These are phyloP conservation scores for Penicillium turbatum DNA, from an alignment of 495 filamentous ascomycete genomes.

Conservation along the genomic window DNA sequence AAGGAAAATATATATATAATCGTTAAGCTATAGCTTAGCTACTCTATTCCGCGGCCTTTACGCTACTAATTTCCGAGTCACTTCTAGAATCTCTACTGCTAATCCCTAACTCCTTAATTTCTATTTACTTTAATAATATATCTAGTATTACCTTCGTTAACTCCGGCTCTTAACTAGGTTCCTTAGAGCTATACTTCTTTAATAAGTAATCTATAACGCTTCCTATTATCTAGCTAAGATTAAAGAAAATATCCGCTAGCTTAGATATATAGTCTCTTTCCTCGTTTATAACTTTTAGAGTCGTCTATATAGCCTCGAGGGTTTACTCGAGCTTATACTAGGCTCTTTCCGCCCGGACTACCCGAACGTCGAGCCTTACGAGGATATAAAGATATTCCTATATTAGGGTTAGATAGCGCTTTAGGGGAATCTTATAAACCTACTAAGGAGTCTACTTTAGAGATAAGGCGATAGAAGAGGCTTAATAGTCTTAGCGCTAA, in stretches of 20 bases:
- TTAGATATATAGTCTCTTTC: neutral
- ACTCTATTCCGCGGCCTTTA: neutral
- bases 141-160: neutral
- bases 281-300: neutral
- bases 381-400: neutral
- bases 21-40: neutral
- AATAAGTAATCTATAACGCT: neutral
- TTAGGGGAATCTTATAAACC: neutral
- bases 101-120: neutral
- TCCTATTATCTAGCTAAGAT: neutral
- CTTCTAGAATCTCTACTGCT: neutral
- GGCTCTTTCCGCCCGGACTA: neutral
- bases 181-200: neutral
- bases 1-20: neutral
- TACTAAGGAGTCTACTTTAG: neutral
- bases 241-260: conserved; percentile 1
- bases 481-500: too few relatives aligned
- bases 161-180: neutral
- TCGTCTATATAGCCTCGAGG: neutral
- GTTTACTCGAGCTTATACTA: neutral
- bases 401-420: neutral
- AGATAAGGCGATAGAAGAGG: too few relatives aligned
- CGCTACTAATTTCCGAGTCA: neutral
- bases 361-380: neutral
- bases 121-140: neutral